A percentile compares a stretch with the other conserved stretches of the same genome.
phyloP scores from a whole-genome alignment of 805 yeast genomes.

The Naumovozyma baii region DNA sequence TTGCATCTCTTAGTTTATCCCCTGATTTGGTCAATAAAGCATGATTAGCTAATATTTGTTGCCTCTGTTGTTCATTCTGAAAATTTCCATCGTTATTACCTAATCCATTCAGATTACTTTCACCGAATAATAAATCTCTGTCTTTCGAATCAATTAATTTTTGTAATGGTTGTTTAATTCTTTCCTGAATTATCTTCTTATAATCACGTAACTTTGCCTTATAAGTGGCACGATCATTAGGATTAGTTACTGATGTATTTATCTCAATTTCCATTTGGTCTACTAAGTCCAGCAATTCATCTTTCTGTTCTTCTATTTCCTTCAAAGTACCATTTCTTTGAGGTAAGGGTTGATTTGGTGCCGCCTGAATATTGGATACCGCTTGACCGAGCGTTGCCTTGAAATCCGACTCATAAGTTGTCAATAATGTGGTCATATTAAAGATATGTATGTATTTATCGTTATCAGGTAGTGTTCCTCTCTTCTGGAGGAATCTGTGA shows the following conservation, averaged over 20 bases:
- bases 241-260: conserved; percentile 46
- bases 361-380: conserved; percentile 10
- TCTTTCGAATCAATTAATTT: conserved; percentile 60
- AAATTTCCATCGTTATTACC: conserved; percentile 20
- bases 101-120: conserved; percentile 16
- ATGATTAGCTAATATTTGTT: conserved; percentile 66
- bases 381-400: conserved; percentile 25
- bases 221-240: conserved; percentile 44
- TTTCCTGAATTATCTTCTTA: conserved; percentile 47
- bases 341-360: conserved; percentile 14
- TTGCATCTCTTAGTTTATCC: conserved; percentile 77
- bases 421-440: conserved; percentile 21
- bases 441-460: too few relatives aligned
- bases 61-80: conserved; percentile 57
- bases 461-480: too few relatives aligned
- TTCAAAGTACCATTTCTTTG: conserved; percentile 20
- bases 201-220: conserved; percentile 72
- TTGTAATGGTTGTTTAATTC: conserved; percentile 46
- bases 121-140: conserved; percentile 64
- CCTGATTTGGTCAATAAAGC: conserved; percentile 73
- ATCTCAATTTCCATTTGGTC: conserved; percentile 87
- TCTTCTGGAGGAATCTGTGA: too few relatives aligned
- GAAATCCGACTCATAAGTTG: conserved; percentile 34
- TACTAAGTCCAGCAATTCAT: conserved; percentile 44
- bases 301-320: conserved; percentile 25